Conservation (phyloP, 352 stramenopile species). For the Pythium phragmiticola region DNA sequence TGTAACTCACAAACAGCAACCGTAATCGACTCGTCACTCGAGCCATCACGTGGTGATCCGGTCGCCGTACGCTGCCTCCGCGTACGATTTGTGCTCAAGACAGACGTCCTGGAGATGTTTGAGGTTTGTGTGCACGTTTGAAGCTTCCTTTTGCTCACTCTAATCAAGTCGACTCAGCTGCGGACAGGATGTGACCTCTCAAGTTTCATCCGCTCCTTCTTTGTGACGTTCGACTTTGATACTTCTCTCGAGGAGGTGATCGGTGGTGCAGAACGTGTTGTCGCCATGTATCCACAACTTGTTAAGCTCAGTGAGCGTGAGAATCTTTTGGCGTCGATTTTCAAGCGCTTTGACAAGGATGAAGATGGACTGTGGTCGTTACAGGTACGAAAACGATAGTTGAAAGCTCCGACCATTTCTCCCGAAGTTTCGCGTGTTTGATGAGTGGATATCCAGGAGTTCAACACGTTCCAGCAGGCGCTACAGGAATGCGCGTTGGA, state of each 20-base stretch:
- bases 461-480: slow-evolving; percentile 61
- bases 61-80: slow-evolving; percentile 26
- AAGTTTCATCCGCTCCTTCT: slow-evolving; percentile 32
- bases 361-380: slow-evolving; percentile 39
- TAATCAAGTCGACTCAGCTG: slow-evolving; percentile 4
- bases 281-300: slow-evolving; percentile 27
- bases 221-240: slow-evolving; percentile 39
- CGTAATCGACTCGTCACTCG: slow-evolving; percentile 14
- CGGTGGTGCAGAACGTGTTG: slow-evolving; percentile 24
- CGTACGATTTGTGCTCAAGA: slow-evolving; percentile 35
- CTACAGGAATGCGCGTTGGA: slow-evolving; percentile 40
- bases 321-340: slow-evolving; percentile 36
- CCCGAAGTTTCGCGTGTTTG: neutral
- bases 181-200: slow-evolving; percentile 22
- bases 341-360: slow-evolving; percentile 43
- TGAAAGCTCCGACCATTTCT: neutral
- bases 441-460: slow-evolving; percentile 33
- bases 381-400: slow-evolving; percentile 25
- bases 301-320: slow-evolving; percentile 45
- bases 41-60: neutral
- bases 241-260: slow-evolving; percentile 40
- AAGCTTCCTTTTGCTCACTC: neutral
- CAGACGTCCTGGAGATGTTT: slow-evolving; percentile 37
- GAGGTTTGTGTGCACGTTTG: slow-evolving; percentile 4
- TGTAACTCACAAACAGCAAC: slow-evolving; percentile 2